phyloP scores from a whole-genome alignment of 306 rosid species.

The Cicer bijugum region DNA sequence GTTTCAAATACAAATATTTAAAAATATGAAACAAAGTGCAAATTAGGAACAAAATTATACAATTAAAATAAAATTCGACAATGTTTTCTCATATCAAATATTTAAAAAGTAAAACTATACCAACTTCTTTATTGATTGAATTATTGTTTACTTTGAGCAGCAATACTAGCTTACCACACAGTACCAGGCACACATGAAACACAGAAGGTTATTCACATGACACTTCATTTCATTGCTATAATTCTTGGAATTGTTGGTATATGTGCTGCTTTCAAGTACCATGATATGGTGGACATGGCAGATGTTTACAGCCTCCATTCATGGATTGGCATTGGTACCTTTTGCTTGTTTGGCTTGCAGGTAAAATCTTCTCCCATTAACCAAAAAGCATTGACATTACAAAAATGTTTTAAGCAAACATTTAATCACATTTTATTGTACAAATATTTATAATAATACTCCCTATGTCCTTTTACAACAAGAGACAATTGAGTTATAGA shows the following conservation, averaged over 20 bases:
- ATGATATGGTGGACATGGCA: constrained; percentile 51
- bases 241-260: constrained; percentile 67
- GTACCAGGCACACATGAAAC: constrained; percentile 26
- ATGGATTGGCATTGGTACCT: constrained; percentile 84
- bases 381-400: not conserved
- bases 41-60: not conserved
- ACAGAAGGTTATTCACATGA: constrained; percentile 63
- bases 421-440: not conserved
- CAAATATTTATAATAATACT: not conserved
- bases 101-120: not conserved
- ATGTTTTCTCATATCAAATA: not conserved
- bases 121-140: not conserved
- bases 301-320: constrained; percentile 80
- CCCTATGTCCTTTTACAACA: no score
- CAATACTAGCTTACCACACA: constrained; percentile 73
- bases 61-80: not conserved
- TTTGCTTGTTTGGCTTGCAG: constrained; percentile 75
- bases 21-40: not conserved
- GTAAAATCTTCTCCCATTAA: constrained; percentile 44
- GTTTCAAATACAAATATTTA: not conserved
- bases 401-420: not conserved
- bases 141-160: constrained; percentile 53
- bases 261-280: constrained; percentile 78
- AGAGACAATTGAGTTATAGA: no score
- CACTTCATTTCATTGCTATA: constrained; percentile 63